Percentiles rank a stretch among this genome's conserved stretches.
Conservation (phyloP, 1,139 yeast genomes). For the Suhomyces bokatorum region DNA sequence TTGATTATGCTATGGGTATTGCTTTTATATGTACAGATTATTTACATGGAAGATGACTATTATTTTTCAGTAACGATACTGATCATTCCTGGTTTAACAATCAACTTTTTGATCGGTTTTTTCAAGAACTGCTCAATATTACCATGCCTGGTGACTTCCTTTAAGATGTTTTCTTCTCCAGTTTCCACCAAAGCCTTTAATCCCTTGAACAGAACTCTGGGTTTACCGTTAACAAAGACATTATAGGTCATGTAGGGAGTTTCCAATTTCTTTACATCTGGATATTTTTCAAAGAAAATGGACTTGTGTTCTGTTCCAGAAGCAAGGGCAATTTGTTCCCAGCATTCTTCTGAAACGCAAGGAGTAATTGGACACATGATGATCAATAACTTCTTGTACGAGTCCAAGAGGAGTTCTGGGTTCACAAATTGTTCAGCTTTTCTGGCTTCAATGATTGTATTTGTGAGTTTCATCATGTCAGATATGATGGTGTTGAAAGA, state of each 20-base stretch:
- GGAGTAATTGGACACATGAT: constrained; percentile 79
- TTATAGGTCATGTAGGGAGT: constrained; percentile 43
- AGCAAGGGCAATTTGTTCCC: constrained; percentile 52
- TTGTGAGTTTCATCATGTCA: constrained; percentile 85
- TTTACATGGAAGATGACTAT: neutral
- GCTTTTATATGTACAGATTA: constrained; percentile 4
- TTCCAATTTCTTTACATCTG: constrained; percentile 39
- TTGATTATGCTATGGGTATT: too few relatives aligned
- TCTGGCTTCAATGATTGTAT: constrained; percentile 44
- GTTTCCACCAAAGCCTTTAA: constrained; percentile 31
- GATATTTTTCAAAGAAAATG: constrained; percentile 57
- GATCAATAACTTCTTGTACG: constrained; percentile 54
- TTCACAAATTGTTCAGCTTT: constrained; percentile 28
- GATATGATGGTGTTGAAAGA: constrained; percentile 84
- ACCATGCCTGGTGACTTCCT: constrained; percentile 12
- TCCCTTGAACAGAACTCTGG: constrained; percentile 49
- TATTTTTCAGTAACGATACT: constrained; percentile 23
- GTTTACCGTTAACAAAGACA: constrained; percentile 70
- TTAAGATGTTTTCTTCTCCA: constrained; percentile 27
- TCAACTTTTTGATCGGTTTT: constrained; percentile 21
- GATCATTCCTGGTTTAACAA: constrained; percentile 31
- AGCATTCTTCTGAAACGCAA: constrained; percentile 76
- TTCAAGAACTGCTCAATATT: constrained; percentile 9
- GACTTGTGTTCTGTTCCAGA: constrained; percentile 32
- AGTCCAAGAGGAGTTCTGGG: constrained; percentile 34